Conservation (phyloP, 805 yeast species). For the Komagataella mondaviorum region DNA sequence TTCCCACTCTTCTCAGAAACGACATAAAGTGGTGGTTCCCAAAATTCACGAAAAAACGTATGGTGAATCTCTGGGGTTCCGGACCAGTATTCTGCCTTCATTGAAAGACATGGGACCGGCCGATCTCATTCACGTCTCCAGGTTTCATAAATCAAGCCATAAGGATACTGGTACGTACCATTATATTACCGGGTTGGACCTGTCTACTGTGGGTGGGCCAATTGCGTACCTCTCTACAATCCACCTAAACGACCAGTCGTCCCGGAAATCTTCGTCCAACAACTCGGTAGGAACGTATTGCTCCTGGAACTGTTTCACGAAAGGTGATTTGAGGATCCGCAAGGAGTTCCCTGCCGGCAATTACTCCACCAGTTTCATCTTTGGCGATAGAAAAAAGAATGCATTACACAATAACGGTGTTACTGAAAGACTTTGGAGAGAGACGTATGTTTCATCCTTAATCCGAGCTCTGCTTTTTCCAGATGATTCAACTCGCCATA, state of each 20-base stretch:
- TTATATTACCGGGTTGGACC: slow-evolving; percentile 38
- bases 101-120: slow-evolving; percentile 60
- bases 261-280: slow-evolving; percentile 12
- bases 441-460: slow-evolving; percentile 42
- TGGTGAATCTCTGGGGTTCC: slow-evolving; percentile 38
- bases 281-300: slow-evolving; percentile 39
- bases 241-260: slow-evolving; percentile 18
- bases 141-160: slow-evolving; percentile 24
- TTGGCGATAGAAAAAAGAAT: slow-evolving; percentile 35
- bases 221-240: slow-evolving; percentile 41
- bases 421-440: slow-evolving; percentile 51
- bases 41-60: slow-evolving; percentile 31
- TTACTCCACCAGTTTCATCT: slow-evolving; percentile 30
- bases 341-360: slow-evolving; percentile 33
- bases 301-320: slow-evolving; percentile 60
- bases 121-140: slow-evolving; percentile 48
- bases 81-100: slow-evolving; percentile 27
- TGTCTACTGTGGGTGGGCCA: slow-evolving; percentile 36
- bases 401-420: slow-evolving; percentile 34
- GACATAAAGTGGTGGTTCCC: slow-evolving; percentile 5
- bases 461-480: slow-evolving; percentile 40
- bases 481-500: slow-evolving; percentile 38
- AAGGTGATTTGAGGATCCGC: slow-evolving; percentile 61
- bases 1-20: not conserved
- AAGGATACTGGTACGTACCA: slow-evolving; percentile 44